Evolutionary conservation across 2,329 filamentous ascomycete species (phyloP).

Genomic region (Hypoxylon sp.): DNA sequence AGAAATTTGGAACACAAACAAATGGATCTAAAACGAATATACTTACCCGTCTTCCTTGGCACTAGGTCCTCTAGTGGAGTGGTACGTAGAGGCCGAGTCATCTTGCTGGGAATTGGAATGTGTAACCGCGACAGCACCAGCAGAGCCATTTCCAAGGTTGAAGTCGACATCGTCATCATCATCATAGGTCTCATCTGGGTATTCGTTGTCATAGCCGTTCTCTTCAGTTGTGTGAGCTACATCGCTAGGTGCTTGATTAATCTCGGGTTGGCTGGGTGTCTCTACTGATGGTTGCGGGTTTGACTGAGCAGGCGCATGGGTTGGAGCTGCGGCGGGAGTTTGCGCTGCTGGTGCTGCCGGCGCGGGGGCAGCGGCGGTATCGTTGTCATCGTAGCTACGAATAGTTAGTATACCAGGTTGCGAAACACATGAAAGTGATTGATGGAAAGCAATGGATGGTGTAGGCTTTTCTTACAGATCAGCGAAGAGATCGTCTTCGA

Average conservation of each 20-base stretch:
- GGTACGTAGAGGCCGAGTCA: slow-evolving; percentile 52
- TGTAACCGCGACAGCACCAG: slow-evolving; percentile 48
- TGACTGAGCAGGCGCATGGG: slow-evolving; percentile 47
- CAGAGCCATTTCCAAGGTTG: slow-evolving; percentile 65
- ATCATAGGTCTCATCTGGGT: slow-evolving; percentile 63
- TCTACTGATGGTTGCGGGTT: slow-evolving; percentile 51
- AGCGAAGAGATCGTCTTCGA: slow-evolving; percentile 95
- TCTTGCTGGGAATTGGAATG: slow-evolving; percentile 57
- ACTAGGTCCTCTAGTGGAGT: slow-evolving; percentile 69
- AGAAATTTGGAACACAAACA: slow-evolving; percentile 26
- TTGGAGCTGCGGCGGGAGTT: slow-evolving; percentile 43
- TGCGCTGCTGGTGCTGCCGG: slow-evolving; percentile 44
- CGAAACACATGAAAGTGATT: not conserved
- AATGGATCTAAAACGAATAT: slow-evolving; percentile 46
- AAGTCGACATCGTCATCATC: slow-evolving; percentile 73
- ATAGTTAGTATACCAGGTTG: slow-evolving; percentile 24
- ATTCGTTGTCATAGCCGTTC: slow-evolving; percentile 59
- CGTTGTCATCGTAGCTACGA: slow-evolving; percentile 77
- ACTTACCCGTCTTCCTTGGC: slow-evolving; percentile 96
- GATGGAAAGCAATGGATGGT: not conserved
- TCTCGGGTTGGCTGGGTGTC: slow-evolving; percentile 54
- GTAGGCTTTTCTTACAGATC: slow-evolving; percentile 79
- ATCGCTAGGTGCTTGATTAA: slow-evolving; percentile 53
- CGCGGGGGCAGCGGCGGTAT: slow-evolving; percentile 61
- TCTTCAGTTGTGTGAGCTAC: slow-evolving; percentile 51